Evolutionary conservation across 306 rosid genomes (phyloP), one percentile per base, ranked within the genome.

Genomic region (Medicago lupulina): DNA sequence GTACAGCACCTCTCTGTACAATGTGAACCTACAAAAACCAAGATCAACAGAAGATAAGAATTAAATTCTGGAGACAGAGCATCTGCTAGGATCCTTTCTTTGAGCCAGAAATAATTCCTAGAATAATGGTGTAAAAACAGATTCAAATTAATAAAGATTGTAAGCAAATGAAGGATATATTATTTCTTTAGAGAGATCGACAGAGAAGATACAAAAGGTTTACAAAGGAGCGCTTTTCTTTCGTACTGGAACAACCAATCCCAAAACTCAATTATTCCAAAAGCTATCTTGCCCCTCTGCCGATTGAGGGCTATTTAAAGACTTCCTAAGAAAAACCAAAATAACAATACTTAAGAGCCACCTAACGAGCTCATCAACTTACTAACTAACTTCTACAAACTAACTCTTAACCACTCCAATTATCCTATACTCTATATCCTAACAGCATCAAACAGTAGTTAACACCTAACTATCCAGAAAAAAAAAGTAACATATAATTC

Each of bases 1-100:
- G 85, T 55, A 95, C 97, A 89, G 97, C 99, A 81, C 99, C 99
- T 82, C 99, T 89, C 82, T 95, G 97, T 55, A 92, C 99, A 67
- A 95, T 95, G 81, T 95, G 97, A 80, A 95, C 94, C 99, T 95
- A 83, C 74, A 75, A 81, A 73, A 71, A 9, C 18, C 64, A 78
- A 80, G 61, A 41, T 17, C 39, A 66, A 31, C 28, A 76, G 28
- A 73, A 46, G 23, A 78, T 6, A 63, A 15, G 49, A 68, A 76
- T 10, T 19, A 67, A 38, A 39, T 65, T 65, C 10, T 65, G n/a
- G 44, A 43, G n/a, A 16, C 8, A 67, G 80, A 25, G 79, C 61
- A 81, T 50, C 57, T 50, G 57, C 16, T 50, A 50, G 18, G 57
- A 7, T 50, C 19, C 4, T 50, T 50, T 6, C 57, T 16, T 50